Conservation (phyloP, 352 stramenopile genomes). For the Phytophthora boehmeriae region DNA sequence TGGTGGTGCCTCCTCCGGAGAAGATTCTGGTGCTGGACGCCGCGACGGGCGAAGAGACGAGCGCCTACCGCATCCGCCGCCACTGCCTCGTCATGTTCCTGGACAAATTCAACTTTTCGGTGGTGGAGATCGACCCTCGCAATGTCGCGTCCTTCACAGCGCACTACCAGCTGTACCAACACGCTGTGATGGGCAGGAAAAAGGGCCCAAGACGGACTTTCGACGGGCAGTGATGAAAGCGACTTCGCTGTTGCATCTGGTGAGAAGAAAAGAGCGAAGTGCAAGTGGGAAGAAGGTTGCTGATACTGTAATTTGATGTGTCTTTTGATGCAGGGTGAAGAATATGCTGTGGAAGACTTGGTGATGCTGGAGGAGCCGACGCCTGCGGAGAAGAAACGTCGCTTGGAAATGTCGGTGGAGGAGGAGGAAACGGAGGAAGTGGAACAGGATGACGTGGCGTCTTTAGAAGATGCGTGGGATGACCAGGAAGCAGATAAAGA, state of each 20-base stretch:
- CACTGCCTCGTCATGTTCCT: constrained; percentile 68
- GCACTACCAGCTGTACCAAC: constrained; percentile 48
- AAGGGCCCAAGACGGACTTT: constrained; percentile 39
- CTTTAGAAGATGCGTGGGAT: constrained; percentile 27
- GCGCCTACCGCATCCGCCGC: constrained; percentile 19
- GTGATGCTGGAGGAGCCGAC: constrained; percentile 38
- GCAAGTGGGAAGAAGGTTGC: constrained; percentile 23
- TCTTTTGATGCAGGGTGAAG: constrained; percentile 31
- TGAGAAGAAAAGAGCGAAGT: constrained; percentile 27
- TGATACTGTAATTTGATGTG: too few relatives aligned
- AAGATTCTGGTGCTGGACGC: constrained; percentile 32
- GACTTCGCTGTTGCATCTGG: constrained; percentile 50
- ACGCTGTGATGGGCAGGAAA: constrained; percentile 36
- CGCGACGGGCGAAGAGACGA: constrained; percentile 29
- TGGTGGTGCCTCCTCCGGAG: constrained; percentile 47
- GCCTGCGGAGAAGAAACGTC: constrained; percentile 38
- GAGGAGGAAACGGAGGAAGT: constrained; percentile 11
- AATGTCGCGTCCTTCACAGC: constrained; percentile 54
- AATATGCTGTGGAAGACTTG: constrained; percentile 39
- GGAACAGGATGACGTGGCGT: constrained; percentile 2
- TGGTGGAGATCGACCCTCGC: constrained; percentile 43
- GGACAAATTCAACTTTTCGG: constrained; percentile 68
- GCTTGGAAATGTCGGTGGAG: constrained; percentile 26
- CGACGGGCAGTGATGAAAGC: constrained; percentile 41
- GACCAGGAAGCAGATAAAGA: constrained; percentile 20